These are phyloP conservation scores for Monosporascus sp. DNA, from an alignment of 2,329 filamentous ascomycete genomes.

Conservation along the genomic window DNA sequence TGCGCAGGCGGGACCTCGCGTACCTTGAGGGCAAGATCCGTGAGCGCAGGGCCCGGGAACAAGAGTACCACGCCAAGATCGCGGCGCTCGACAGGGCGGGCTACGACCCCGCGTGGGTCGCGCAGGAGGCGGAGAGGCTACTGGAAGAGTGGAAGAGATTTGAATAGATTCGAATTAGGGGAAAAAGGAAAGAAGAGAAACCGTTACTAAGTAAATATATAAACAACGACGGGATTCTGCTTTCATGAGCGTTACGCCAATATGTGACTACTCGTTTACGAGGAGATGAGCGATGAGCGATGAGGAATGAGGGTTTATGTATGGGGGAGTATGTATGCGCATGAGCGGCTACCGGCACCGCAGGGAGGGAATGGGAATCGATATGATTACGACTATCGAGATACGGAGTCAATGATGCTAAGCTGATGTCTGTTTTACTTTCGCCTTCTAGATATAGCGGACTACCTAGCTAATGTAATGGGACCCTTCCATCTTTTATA, in stretches of 20 bases:
- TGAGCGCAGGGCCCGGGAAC: slow-evolving; percentile 57
- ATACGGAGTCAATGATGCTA: background rate
- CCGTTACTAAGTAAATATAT: background rate
- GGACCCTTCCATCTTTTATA: too few relatives aligned
- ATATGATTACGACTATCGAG: background rate
- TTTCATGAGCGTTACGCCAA: too few relatives aligned
- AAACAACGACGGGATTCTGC: too few relatives aligned
- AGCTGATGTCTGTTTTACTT: background rate
- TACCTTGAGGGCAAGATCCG: slow-evolving; percentile 55
- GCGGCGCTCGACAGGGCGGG: slow-evolving; percentile 35
- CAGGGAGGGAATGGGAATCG: background rate
- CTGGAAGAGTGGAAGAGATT: slow-evolving; percentile 52
- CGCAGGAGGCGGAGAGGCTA: slow-evolving; percentile 42
- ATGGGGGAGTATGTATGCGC: background rate
- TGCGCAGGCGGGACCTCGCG: slow-evolving; percentile 60
- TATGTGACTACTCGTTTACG: too few relatives aligned
- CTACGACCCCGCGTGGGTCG: slow-evolving; percentile 29
- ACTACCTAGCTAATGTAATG: background rate
- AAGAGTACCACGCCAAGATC: slow-evolving; percentile 52
- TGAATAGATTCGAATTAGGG: slow-evolving; percentile 18
- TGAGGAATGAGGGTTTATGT: background rate
- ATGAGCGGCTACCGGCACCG: background rate
- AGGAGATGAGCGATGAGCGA: too few relatives aligned
- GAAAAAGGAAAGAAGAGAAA: slow-evolving; percentile 21
- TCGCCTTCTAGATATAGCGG: background rate